Percentiles rank a stretch among this genome's conserved stretches.
phyloP scores from a whole-genome alignment of 1,139 yeast genomes.

The Sugiyamaella castrensis region DNA sequence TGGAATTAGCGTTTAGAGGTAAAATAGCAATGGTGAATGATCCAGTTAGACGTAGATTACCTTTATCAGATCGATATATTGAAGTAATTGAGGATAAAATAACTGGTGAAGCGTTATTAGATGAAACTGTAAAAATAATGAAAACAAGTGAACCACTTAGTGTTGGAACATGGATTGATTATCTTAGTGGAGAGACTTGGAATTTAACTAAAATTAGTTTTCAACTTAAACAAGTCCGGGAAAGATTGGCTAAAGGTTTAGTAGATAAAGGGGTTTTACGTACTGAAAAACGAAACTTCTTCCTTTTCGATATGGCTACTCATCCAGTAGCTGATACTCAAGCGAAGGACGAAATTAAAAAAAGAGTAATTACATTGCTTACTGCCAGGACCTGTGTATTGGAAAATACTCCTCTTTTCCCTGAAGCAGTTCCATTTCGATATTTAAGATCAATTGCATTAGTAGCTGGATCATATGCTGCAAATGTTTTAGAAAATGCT shows the following conservation, averaged over 20 bases:
- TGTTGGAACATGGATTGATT: conserved; percentile 91
- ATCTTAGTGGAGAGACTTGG: conserved; percentile 94
- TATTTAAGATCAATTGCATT: conserved; percentile 76
- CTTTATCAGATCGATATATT: conserved; percentile 78
- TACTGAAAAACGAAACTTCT: conserved; percentile 92
- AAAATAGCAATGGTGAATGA: conserved; percentile 87
- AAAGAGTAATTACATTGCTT: conserved; percentile 67
- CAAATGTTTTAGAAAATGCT: conserved; percentile 92
- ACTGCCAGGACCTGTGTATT: conserved; percentile 62
- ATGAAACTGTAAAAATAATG: conserved; percentile 90
- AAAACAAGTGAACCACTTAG: conserved; percentile 78
- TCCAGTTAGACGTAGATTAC: conserved; percentile 88
- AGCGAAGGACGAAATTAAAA: conserved; percentile 73
- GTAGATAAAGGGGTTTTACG: conserved; percentile 97
- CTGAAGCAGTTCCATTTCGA: conserved; percentile 65
- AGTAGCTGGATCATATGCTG: conserved; percentile 90
- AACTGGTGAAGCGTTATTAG: conserved; percentile 93
- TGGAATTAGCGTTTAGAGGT: conserved; percentile 89
- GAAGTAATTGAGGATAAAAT: conserved; percentile 83
- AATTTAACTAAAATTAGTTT: conserved; percentile 89
- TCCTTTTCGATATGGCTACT: conserved; percentile 96
- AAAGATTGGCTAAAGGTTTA: conserved; percentile 90
- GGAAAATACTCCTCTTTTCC: conserved; percentile 56
- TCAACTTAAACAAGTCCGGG: conserved; percentile 96
- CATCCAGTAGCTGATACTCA: conserved; percentile 91